Evolutionary conservation across 495 filamentous ascomycete genomes (phyloP), one percentile per base, ranked within the genome.

Genomic region (Sabuloglossum arenarium): DNA sequence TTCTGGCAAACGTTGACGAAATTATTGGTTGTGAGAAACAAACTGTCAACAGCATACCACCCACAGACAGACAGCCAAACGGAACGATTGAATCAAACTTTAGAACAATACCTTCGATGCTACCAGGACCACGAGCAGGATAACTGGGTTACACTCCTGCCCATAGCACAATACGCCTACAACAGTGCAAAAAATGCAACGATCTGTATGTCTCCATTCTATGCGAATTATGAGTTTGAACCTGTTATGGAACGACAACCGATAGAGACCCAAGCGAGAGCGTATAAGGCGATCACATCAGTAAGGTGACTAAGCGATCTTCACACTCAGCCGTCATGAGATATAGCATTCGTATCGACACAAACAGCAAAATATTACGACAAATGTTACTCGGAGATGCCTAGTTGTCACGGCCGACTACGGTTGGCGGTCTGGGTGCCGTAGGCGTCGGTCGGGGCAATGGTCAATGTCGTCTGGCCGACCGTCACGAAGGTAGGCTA

Each of bases 151-250:
- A 21, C 59, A 0, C 59, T 29, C 39, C 43, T 61, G 16, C 55
- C 55, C 0, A 24, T 56, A 3, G 58, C 60, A 10, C 19, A 70
- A 25, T 66, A 69, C 46, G 53, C 58, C 6, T 47, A 57, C 30
- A 68, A 68, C 32, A 61, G 61, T 6, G 3, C 11, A 0, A 39
- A 34, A 5, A 54, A 49, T 23, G 52, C 39, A 8, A 6, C 54
- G 3, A 56, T 19, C 2, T 3, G 10, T 1, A 53, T 54, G 24
- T 32, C 32, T 6, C 52, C 32, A 24, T 54, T 54, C 32, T 54
- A 25, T 28, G 30, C 50, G 11, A 5, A 53, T 6, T 5, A 6
- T 16, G 30, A 6, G 32, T 54, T 32, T 3, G 5, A 32, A 10
- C 27, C 28, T 54, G 19, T 8, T 3, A 19, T n/a, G 21, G 28